Base-by-base conservation (phyloP, 2,329 filamentous ascomycete genomes). In the Paracorniculantispora psalliotae region DNA sequence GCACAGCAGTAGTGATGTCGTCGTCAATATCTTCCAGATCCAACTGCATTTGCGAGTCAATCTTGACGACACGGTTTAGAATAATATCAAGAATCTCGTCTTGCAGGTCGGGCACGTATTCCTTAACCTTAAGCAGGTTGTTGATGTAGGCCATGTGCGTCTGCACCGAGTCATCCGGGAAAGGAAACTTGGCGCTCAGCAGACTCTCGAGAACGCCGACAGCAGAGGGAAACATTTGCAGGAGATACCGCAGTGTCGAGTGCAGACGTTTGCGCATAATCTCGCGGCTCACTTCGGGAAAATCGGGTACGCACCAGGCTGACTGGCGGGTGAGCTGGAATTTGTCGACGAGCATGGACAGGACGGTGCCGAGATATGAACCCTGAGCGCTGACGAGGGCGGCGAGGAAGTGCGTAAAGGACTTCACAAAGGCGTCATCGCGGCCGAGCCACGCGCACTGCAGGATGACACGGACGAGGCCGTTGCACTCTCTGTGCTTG, bases 11-110 rank as follows among this genome's bases (percentile, higher is more conserved):
- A 57, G 91, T 89, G 10, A 91, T 81, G 58, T 96, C 90, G 63
- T 97, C 93, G 62, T 97, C 93, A 62, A 96, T 77, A 66, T 97
- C 92, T 63, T 97, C 92, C 67, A 97, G 78, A 67, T 97, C 92
- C 52, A 92, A 84, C 73, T 97, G 93, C 72, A 97, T 94, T 70
- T 97, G 90, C 1, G 96, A 91, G 70, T 99, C 94, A 60, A 97
- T 90, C 73, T 94, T 94, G 67, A 97, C 91, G 8, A 97, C 81
- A 62, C 90, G 87, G 65, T 93, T 89, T 44, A 92, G 88, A 50
- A 97, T 88, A 13, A 96, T 77, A 59, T 91, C 87, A 63, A 96
- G 81, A 25, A 97, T 86, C 62, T 96, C 90, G 8, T 88, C 84
- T 62, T 88, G 87, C 37, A 97, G 76, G 61, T 90, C 87, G 0